Evolutionary conservation across 1,284 basidiomycete species (phyloP), one percentile per base, ranked within the genome.

Genomic region (Cutaneotrichosporon sp.): DNA sequence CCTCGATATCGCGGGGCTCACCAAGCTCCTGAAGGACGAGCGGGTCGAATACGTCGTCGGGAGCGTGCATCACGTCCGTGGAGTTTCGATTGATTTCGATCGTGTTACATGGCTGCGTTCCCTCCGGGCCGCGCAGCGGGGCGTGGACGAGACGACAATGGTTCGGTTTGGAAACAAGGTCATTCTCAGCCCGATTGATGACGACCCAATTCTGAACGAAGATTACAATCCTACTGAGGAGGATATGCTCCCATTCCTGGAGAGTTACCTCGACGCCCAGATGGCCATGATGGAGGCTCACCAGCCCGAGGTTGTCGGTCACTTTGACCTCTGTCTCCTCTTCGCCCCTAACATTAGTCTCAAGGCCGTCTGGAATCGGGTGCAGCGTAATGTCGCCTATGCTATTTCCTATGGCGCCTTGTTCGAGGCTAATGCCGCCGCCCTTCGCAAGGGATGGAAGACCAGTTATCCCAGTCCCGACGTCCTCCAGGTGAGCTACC

Each of bases 11-110:
- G 82, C 85, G 66, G 80, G 82, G 21, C 76, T 84, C 7, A 66
- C 71, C 11, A 5, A 36, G 0, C 67, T 84, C 7, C 82, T 97
- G 47, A 68, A 72, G 7, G 69, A 81, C 56, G 75, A 74, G 57
- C 82, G 83, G 58, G 87, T 99, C 65, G 90, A 98, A 75, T 98
- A 94, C 79, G 78, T 98, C 71, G 92, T 99, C 60, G 96, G 97
- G 6, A 92, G 90, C 55, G 84, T 99, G 8, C 97, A 99, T 77
- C 97, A 98, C 74, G 92, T 92, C 73, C 86, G 89, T 71, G 84
- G 83, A 14, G 86, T 92, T 22, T 92, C 95, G 2, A 97, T 99
- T 80, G 96, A 99, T 81, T 97, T 99, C 73, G 93, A 97, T 81
- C 64, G 72, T 2, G 56, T 62, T 8, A 79, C 75, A 13, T 79